Evolutionary conservation across 1,139 yeast species (phyloP).

Genomic region (Sugiyamaella xylanicola): DNA sequence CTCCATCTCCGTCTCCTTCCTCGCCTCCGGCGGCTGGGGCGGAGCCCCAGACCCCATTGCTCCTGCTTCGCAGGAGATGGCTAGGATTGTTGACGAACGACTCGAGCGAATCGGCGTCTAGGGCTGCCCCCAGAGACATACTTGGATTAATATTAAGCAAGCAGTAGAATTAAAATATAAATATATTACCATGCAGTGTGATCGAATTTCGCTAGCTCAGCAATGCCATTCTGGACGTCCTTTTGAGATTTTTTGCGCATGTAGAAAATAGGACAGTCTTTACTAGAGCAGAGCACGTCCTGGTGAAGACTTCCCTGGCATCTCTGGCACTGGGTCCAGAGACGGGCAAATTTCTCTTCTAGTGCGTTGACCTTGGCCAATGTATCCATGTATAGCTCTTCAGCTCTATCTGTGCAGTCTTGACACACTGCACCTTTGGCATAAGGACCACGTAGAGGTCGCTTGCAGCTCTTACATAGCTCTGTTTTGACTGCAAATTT

Average conservation of each 20-base stretch:
- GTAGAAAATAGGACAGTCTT: constrained; percentile 96
- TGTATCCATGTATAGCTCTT: constrained; percentile 76
- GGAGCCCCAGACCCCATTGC: neutral
- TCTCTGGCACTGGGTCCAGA: constrained; percentile 98
- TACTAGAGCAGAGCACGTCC: constrained; percentile 91
- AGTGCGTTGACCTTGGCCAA: constrained; percentile 76
- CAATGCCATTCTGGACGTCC: constrained; percentile 69
- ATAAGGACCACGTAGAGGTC: constrained; percentile 65
- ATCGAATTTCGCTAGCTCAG: constrained; percentile 74
- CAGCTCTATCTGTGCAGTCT: constrained; percentile 74
- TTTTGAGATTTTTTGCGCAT: constrained; percentile 96
- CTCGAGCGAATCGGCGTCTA: too few species aligned
- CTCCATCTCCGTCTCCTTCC: too few species aligned
- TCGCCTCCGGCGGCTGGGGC: constrained; percentile 1
- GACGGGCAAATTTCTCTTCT: constrained; percentile 79
- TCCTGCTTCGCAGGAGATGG: too few species aligned
- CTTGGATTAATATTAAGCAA: too few species aligned
- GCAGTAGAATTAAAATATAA: neutral
- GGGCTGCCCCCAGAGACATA: too few species aligned
- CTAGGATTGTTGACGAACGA: too few species aligned
- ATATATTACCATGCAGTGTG: constrained; percentile 31
- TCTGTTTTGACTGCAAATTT: constrained; percentile 88
- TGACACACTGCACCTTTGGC: constrained; percentile 80
- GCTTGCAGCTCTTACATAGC: constrained; percentile 83
- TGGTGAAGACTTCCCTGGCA: constrained; percentile 96